These are phyloP conservation scores for Yamadazyma aaseri DNA, from an alignment of 1,139 yeast genomes.

Conservation along the genomic window DNA sequence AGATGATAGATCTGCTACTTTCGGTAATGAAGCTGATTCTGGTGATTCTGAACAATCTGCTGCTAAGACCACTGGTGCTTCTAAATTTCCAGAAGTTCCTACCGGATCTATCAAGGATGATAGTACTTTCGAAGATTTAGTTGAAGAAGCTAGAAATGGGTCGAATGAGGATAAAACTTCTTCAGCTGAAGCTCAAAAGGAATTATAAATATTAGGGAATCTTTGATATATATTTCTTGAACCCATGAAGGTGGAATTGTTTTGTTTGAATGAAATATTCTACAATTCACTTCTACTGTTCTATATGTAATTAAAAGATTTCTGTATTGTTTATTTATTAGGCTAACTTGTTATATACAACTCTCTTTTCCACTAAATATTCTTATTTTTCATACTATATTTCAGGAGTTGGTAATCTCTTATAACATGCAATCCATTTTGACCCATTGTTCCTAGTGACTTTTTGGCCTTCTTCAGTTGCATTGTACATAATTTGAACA, in stretches of 20 bases:
- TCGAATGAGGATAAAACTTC: constrained; percentile 16
- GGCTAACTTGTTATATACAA: constrained; percentile 1
- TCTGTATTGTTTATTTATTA: constrained; percentile 4
- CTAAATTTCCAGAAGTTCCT: constrained; percentile 50
- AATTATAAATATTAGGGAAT: constrained; percentile 4
- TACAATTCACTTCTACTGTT: background rate
- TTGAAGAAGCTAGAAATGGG: constrained; percentile 21
- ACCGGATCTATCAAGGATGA: constrained; percentile 33
- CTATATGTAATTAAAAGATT: background rate
- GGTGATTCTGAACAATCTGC: constrained; percentile 15
- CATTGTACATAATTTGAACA: constrained; percentile 80
- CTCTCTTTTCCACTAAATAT: background rate
- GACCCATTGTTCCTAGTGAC: constrained; percentile 86
- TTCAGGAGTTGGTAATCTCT: constrained; percentile 63
- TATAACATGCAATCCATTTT: constrained; percentile 87
- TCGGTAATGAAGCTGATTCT: constrained; percentile 7
- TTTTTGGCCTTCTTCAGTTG: constrained; percentile 97
- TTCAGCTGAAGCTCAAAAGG: constrained; percentile 10
- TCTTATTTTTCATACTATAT: constrained; percentile 8
- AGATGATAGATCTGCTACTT: constrained; percentile 28
- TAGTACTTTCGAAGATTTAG: constrained; percentile 25
- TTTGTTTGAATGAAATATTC: too few species aligned
- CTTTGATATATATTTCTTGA: background rate
- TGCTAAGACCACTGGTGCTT: constrained; percentile 30
- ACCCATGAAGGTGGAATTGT: background rate